Evolutionary conservation across 2,329 filamentous ascomycete species (phyloP).

Genomic region (Pseudopithomyces maydicus): DNA sequence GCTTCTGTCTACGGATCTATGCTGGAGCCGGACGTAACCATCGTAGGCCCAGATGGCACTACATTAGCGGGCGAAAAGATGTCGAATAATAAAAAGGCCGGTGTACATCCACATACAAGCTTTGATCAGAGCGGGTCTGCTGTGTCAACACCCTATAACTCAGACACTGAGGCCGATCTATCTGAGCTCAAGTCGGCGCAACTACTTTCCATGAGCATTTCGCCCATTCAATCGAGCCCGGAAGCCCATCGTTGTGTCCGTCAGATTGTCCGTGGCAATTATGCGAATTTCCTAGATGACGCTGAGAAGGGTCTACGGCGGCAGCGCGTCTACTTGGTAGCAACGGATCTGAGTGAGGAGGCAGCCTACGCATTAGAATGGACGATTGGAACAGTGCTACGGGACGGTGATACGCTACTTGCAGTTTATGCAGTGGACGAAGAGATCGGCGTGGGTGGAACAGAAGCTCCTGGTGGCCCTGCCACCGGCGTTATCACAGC

Average conservation of each 20-base stretch:
- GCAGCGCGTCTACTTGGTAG: constrained; percentile 90
- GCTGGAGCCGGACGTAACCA: constrained; percentile 69
- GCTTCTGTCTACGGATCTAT: constrained; percentile 64
- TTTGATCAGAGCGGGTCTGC: constrained; percentile 73
- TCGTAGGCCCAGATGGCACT: constrained; percentile 67
- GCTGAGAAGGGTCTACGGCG: constrained; percentile 79
- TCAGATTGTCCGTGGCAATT: constrained; percentile 90
- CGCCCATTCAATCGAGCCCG: constrained; percentile 75
- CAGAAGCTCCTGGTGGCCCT: constrained; percentile 50
- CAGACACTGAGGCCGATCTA: constrained; percentile 84
- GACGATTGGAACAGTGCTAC: constrained; percentile 93
- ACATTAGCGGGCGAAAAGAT: constrained; percentile 63
- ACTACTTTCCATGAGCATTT: constrained; percentile 79
- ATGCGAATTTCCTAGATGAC: constrained; percentile 73
- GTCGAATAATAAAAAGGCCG: constrained; percentile 56
- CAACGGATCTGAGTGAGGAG: constrained; percentile 92
- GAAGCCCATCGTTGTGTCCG: constrained; percentile 82
- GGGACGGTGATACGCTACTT: constrained; percentile 91
- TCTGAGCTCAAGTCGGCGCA: constrained; percentile 88
- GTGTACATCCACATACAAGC: constrained; percentile 80
- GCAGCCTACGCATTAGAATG: constrained; percentile 95
- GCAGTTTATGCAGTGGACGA: constrained; percentile 95
- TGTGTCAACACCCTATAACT: constrained; percentile 69
- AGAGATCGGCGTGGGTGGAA: constrained; percentile 63
- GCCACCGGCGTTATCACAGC: constrained; percentile 68